Conservation (phyloP, 495 filamentous ascomycete species). For the Xylaria nigripes region DNA sequence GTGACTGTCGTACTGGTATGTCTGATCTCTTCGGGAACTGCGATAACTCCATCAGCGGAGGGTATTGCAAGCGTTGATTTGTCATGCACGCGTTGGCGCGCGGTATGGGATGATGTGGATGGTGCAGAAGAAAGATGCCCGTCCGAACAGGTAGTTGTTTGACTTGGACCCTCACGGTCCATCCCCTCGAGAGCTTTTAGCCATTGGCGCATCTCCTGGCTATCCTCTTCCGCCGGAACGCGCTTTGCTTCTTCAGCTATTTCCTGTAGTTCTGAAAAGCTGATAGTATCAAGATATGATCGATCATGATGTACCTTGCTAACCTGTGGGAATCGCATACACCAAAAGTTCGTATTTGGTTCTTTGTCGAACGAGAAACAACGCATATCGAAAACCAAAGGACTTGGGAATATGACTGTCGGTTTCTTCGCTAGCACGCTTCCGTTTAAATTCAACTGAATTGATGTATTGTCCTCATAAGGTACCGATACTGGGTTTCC, state of each 20-base stretch:
- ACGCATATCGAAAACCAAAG: constrained; percentile 39
- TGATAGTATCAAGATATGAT: constrained; percentile 33
- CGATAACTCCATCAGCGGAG: background rate
- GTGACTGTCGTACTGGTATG: background rate
- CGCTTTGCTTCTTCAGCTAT: constrained; percentile 33
- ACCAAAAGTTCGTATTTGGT: constrained; percentile 39
- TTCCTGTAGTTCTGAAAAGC: constrained; percentile 37
- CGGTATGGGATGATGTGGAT: background rate
- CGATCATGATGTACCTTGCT: constrained; percentile 42
- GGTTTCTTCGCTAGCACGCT: constrained; percentile 20
- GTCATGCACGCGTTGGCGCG: background rate
- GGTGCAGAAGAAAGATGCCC: background rate
- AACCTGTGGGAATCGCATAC: constrained; percentile 38
- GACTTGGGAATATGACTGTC: constrained; percentile 29
- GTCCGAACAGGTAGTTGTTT: constrained; percentile 17
- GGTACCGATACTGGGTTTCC: constrained; percentile 28
- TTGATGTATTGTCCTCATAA: constrained; percentile 22
- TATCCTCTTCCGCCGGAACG: constrained; percentile 27
- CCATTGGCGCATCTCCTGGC: constrained; percentile 49
- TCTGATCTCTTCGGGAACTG: background rate
- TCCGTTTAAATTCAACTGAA: constrained; percentile 26
- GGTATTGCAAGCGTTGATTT: background rate
- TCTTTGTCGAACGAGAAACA: constrained; percentile 41
- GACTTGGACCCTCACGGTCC: constrained; percentile 28
- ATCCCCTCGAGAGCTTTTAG: constrained; percentile 43